Evolutionary conservation across 1,139 yeast species (phyloP), one percentile per base, ranked within the genome.

Genomic region (Yarrowia galli): DNA sequence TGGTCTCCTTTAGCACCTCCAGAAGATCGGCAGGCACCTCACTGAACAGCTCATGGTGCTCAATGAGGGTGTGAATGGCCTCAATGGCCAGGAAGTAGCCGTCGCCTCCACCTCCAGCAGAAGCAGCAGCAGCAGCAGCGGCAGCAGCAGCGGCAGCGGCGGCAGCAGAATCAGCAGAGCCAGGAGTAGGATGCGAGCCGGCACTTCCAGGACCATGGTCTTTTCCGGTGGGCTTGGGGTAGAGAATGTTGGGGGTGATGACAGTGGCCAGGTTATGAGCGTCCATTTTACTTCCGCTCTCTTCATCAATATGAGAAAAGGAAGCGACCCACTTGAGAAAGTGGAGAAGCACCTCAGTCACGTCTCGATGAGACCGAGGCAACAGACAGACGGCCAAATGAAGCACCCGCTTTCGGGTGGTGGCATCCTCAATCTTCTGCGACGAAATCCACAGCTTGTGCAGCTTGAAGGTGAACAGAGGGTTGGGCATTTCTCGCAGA

Each of bases 251-350:
- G 0, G 99, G 99, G 0, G 98, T 91, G 67, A 96, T 84, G 6
- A 96, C 99, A 0, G 99, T 95, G 0, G 99, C 97, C 70, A 96
- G 82, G 76, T 96, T 96, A 76, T 93, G 97, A 43, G 90, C 86
- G 76, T 95, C 98, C 99, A 96, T 96, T 79, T 93, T 95, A 9
- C 98, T 92, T 0, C 99, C 99, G 7, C 75, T 71, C 64, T 77
- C 79, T 45, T 79, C 81, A 53, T 79, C 81, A 54, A 79, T 86
- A 73, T 91, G 95, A 0, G 98, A 91, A 79, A 96, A 96, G 7
- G 98, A 91, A 0, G 98, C 93, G 1, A 93, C 96, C 98, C 99
- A 95, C 77, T 89, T 89, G 77, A 96, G 85, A 77, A 96, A 96
- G 71, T 89, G 88, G 45, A 93, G 82, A 67, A 96, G 80, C 6